Conservation (phyloP, 495 filamentous ascomycete species). For the Chlorociboria aeruginascens region DNA sequence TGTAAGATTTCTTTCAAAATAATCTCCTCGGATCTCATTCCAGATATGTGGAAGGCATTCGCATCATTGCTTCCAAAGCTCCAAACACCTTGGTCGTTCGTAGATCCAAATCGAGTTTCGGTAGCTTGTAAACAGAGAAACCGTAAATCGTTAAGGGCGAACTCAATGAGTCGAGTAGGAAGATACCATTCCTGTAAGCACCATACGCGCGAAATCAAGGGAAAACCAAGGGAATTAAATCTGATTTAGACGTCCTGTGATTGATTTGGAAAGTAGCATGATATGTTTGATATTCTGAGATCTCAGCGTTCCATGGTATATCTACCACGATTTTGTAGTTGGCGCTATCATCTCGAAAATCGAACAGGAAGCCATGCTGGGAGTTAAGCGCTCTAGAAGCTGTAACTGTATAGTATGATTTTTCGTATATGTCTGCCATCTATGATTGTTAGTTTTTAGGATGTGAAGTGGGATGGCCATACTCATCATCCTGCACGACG, state of each 20-base stretch:
- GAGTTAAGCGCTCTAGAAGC: neutral
- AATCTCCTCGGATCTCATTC: too few relatives aligned
- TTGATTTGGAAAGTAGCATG: neutral
- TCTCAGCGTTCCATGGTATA: neutral
- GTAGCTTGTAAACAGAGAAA: too few relatives aligned
- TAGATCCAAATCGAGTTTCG: too few relatives aligned
- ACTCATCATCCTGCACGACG: neutral
- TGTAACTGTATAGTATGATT: neutral
- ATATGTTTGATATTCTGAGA: neutral
- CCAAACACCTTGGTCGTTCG: too few relatives aligned
- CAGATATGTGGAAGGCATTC: too few relatives aligned
- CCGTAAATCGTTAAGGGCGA: too few relatives aligned
- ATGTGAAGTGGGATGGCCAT: neutral
- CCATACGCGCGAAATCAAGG: neutral
- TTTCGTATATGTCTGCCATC: neutral
- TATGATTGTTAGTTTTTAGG: neutral
- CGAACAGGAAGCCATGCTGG: neutral
- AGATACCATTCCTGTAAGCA: too few relatives aligned
- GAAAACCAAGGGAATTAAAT: neutral
- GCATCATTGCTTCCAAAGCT: too few relatives aligned
- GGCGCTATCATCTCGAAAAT: neutral
- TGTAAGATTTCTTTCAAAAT: too few relatives aligned
- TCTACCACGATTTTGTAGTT: neutral
- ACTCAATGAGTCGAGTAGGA: too few relatives aligned
- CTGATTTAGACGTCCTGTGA: neutral